Conservation (phyloP, 306 rosid species). For the Fagus crenata region DNA sequence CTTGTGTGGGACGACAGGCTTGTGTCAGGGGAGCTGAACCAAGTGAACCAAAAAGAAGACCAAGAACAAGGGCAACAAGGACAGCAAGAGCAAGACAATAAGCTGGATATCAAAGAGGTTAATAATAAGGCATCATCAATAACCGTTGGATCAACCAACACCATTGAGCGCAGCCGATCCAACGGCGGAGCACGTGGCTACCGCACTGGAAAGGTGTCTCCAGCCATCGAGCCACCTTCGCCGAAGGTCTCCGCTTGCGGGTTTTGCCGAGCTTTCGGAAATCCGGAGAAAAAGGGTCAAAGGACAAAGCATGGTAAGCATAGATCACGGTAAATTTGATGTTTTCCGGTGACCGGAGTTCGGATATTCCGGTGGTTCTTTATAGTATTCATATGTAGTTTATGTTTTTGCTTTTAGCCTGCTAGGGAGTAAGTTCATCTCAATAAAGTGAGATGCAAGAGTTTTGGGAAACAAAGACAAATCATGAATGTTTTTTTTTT, state of each 20-base stretch:
- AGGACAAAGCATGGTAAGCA: slow-evolving; percentile 42
- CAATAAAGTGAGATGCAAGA: slow-evolving; percentile 10
- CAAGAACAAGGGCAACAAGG: slow-evolving; percentile 7
- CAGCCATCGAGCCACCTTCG: slow-evolving; percentile 83
- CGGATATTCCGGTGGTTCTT: slow-evolving; percentile 21
- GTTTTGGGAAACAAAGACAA: slow-evolving; percentile 9
- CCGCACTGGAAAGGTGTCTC: slow-evolving; percentile 56
- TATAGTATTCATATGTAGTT: background rate
- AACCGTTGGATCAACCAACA: slow-evolving; percentile 30
- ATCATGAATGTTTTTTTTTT: background rate
- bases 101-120: slow-evolving; percentile 16
- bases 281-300: slow-evolving; percentile 36
- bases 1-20: slow-evolving; percentile 75
- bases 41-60: slow-evolving; percentile 28
- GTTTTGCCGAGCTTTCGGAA: slow-evolving; percentile 55
- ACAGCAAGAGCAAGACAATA: background rate
- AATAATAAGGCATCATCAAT: background rate
- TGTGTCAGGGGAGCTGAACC: slow-evolving; percentile 52
- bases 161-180: slow-evolving; percentile 58
- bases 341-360: slow-evolving; percentile 18
- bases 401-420: background rate
- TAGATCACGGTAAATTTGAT: slow-evolving; percentile 40
- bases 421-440: slow-evolving; percentile 12
- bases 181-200: slow-evolving; percentile 54
- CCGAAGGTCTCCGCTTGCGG: slow-evolving; percentile 83